These are phyloP conservation scores for Candida arabinofermentans DNA, from an alignment of 805 yeast genomes.

Conservation along the genomic window DNA sequence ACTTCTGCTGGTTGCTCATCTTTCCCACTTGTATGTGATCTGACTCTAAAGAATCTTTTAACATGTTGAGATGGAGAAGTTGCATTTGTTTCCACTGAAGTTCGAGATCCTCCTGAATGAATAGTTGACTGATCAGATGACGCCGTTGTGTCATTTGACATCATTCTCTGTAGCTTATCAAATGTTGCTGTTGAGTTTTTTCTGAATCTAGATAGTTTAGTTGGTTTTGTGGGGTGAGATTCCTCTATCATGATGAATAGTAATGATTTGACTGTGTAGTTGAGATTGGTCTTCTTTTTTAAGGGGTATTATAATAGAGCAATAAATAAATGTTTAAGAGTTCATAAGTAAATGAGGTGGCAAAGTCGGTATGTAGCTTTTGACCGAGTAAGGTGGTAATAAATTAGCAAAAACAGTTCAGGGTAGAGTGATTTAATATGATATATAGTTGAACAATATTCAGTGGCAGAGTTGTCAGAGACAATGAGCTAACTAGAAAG, in stretches of 20 bases:
- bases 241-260: background rate
- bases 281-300: too few species aligned
- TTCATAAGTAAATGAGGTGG: too few species aligned
- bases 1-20: background rate
- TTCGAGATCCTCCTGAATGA: slow-evolving; percentile 8
- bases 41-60: slow-evolving; percentile 11
- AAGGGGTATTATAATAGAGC: too few species aligned
- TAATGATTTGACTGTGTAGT: background rate
- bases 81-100: slow-evolving; percentile 9
- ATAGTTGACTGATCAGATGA: slow-evolving; percentile 18
- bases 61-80: slow-evolving; percentile 2
- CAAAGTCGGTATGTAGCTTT: too few species aligned
- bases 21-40: slow-evolving; percentile 10
- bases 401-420: too few species aligned
- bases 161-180: slow-evolving; percentile 6
- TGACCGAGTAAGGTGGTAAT: too few species aligned
- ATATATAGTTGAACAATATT: too few species aligned
- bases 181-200: slow-evolving; percentile 10
- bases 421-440: too few species aligned
- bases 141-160: slow-evolving; percentile 11
- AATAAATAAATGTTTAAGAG: too few species aligned
- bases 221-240: slow-evolving; percentile 5
- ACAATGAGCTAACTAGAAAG: too few species aligned
- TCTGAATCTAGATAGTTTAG: slow-evolving; percentile 15
- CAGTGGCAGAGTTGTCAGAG: too few species aligned